A percentile compares a stretch with the other conserved stretches of the same genome.
Conservation (phyloP, 176 grass and related monocot genomes). For the Luzula sylvatica region DNA sequence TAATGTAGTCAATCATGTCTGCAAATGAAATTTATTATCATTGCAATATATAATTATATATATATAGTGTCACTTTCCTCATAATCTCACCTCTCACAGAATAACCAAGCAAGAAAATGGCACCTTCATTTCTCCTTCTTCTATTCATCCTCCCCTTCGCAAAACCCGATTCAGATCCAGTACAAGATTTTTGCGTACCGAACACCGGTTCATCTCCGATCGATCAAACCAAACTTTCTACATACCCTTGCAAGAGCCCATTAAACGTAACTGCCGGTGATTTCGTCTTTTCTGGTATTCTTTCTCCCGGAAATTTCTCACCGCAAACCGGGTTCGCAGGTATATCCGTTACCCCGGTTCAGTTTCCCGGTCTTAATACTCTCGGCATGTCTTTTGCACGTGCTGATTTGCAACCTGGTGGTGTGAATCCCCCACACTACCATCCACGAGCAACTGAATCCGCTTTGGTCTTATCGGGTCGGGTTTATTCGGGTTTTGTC, state of each 20-base stretch:
- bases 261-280: conserved; percentile 47
- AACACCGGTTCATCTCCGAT: conserved; percentile 35
- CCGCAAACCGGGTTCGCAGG: conserved; percentile 52
- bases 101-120: conserved; percentile 8
- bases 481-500: conserved; percentile 65
- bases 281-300: conserved; percentile 55
- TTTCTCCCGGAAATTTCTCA: conserved; percentile 47
- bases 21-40: neutral
- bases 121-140: conserved; percentile 12
- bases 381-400: conserved; percentile 68
- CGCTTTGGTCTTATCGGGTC: conserved; percentile 46
- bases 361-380: conserved; percentile 71
- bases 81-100: conserved; percentile 9
- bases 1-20: neutral
- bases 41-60: neutral
- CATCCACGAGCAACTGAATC: conserved; percentile 81
- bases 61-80: neutral
- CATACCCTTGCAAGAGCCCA: conserved; percentile 51
- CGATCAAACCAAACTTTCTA: conserved; percentile 24
- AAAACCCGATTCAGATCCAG: conserved; percentile 35
- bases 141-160: conserved; percentile 18
- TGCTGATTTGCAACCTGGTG: conserved; percentile 50
- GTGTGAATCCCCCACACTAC: conserved; percentile 73
- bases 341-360: conserved; percentile 34
- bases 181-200: conserved; percentile 83